Conservation (phyloP, 768 basidiomycete genomes). For the Podaxis sp. region DNA sequence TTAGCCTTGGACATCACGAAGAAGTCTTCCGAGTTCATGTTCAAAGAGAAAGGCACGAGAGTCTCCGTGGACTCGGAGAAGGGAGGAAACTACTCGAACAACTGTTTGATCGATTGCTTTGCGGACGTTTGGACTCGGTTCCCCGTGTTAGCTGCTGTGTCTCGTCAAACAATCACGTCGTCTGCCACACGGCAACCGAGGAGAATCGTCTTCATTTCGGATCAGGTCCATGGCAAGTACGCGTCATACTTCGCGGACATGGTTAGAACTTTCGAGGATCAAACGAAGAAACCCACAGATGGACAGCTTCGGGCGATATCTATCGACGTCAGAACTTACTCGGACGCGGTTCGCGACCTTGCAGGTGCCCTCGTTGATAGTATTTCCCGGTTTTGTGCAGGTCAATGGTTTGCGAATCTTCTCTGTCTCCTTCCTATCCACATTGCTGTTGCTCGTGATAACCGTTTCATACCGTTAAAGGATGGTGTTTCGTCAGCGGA, state of each 20-base stretch:
- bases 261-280: slow-evolving; percentile 44
- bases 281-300: slow-evolving; percentile 51
- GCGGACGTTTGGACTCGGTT: slow-evolving; percentile 60
- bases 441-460: slow-evolving; percentile 56
- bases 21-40: slow-evolving; percentile 54
- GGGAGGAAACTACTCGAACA: slow-evolving; percentile 31
- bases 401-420: slow-evolving; percentile 63
- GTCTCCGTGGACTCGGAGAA: slow-evolving; percentile 17
- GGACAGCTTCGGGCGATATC: slow-evolving; percentile 37
- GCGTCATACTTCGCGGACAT: slow-evolving; percentile 42
- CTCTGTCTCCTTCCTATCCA: slow-evolving; percentile 66
- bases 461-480: slow-evolving; percentile 59
- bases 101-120: slow-evolving; percentile 53
- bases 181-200: slow-evolving; percentile 30
- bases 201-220: slow-evolving; percentile 43
- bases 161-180: slow-evolving; percentile 36
- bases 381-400: slow-evolving; percentile 39
- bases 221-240: slow-evolving; percentile 27
- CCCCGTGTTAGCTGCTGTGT: slow-evolving; percentile 53
- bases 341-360: not conserved
- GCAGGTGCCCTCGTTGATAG: not conserved
- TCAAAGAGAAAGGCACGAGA: slow-evolving; percentile 39
- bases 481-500: slow-evolving; percentile 48
- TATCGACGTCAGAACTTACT: slow-evolving; percentile 22
- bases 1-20: slow-evolving; percentile 57